A percentile compares a stretch with the other conserved stretches of the same genome.
phyloP scores from a whole-genome alignment of 805 yeast genomes.

The Cyberlindnera saturnus region DNA sequence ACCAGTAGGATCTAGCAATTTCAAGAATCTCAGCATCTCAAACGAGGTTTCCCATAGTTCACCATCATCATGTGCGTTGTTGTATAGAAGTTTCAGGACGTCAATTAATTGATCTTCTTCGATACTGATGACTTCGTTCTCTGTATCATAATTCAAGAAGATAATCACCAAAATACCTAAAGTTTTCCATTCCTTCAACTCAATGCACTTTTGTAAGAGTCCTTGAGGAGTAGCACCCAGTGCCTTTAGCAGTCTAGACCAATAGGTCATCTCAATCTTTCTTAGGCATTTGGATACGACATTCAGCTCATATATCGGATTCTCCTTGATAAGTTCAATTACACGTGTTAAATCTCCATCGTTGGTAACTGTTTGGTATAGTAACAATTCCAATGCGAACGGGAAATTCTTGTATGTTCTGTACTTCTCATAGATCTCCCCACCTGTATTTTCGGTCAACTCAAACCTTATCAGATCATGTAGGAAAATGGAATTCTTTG shows the following conservation, averaged over 20 bases:
- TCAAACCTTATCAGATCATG: conserved; percentile 42
- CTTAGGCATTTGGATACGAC: conserved; percentile 44
- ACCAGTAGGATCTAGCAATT: conserved; percentile 22
- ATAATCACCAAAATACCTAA: conserved; percentile 41
- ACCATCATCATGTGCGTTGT: conserved; percentile 22
- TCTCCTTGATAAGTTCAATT: conserved; percentile 18
- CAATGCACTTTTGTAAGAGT: conserved; percentile 36
- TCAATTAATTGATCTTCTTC: conserved; percentile 19
- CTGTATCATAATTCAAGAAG: conserved; percentile 33
- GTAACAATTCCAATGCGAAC: conserved; percentile 40
- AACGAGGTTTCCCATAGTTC: conserved; percentile 27
- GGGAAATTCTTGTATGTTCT: conserved; percentile 31
- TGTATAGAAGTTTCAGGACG: conserved; percentile 22
- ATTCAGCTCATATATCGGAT: conserved; percentile 18
- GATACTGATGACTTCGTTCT: conserved; percentile 4
- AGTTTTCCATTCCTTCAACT: conserved; percentile 35
- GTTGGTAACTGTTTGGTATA: conserved; percentile 29
- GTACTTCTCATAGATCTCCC: conserved; percentile 18
- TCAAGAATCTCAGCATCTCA: conserved; percentile 26
- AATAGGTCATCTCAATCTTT: conserved; percentile 43
- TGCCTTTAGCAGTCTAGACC: conserved; percentile 36
- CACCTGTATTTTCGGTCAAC: conserved; percentile 16
- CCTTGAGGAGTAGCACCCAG: conserved; percentile 36
- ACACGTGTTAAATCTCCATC: conserved; percentile 16
- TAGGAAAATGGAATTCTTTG: conserved; percentile 36